Base-by-base conservation (phyloP, 1,284 basidiomycete species). In the Moesziomyces globuligerus region DNA sequence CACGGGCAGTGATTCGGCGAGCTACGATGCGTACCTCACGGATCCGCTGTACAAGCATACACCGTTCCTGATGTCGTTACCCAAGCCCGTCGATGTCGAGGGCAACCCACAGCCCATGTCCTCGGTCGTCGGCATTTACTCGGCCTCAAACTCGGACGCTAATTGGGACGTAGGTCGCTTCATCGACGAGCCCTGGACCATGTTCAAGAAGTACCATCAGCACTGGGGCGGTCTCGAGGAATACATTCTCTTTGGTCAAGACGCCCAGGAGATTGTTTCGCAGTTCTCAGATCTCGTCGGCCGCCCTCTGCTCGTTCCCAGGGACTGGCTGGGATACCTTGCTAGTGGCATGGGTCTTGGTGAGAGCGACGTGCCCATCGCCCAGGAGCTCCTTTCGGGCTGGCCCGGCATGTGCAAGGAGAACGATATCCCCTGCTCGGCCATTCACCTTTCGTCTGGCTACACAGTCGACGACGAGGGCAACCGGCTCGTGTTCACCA, bases 1-100 rank as follows among this genome's bases (percentile, higher is more conserved):
- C 34, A 72, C 75, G 29, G 83, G 82, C 5, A 80, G 80, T 2
- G 84, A 85, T 51, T 79, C 83, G 7, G 83, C 83, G 1, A 75
- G 76, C 34, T 85, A 85, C 74, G 84, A 84, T 58, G 77, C 84
- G 1, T 84, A 81, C 59, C 69, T 78, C 32, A 75, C 82, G 17
- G 84, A 85, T 57, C 84, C 84, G 47, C 78, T 84, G 44, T 85
- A 85, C 81, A 85, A 85, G 73, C 84, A 85, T 59, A 84, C 83
- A 0, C 84, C 84, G 0, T 85, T 83, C 74, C 75, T 85, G 38
- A 79, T 85, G 56, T 81, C 80, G 18, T 44, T 81, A 10, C 70
- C 77, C 20, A 75, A 71, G 41, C 75, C 78, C 1, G 52, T 69
- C 13, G 49, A 70, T 17, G 75, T 49, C 6, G 72, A 76, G 21